These are phyloP conservation scores for Colletotrichum salicis DNA, from an alignment of 2,329 filamentous ascomycete species.

Conservation along the genomic window DNA sequence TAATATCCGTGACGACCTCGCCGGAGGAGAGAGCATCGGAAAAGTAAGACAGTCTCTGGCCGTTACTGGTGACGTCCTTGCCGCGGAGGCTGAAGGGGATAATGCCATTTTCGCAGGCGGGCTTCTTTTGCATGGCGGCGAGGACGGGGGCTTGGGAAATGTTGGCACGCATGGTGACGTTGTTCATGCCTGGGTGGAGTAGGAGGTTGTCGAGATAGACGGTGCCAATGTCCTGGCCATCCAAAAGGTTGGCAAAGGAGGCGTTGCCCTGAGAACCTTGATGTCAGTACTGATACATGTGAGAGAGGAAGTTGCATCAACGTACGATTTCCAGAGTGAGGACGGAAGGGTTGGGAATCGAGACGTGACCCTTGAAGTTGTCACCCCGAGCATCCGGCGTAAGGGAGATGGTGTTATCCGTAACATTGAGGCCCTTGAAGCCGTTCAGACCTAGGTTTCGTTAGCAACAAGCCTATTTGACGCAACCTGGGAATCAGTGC, in stretches of 20 bases:
- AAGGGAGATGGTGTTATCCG: slow-evolving; percentile 59
- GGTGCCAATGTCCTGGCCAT: slow-evolving; percentile 62
- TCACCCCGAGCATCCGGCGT: slow-evolving; percentile 53
- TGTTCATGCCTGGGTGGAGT: slow-evolving; percentile 69
- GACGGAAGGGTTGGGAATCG: slow-evolving; percentile 72
- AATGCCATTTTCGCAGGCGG: slow-evolving; percentile 64
- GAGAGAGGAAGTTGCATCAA: slow-evolving; percentile 27
- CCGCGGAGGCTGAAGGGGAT: slow-evolving; percentile 67
- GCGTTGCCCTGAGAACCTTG: slow-evolving; percentile 65
- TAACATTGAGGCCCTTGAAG: slow-evolving; percentile 65
- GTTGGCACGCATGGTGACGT: slow-evolving; percentile 62
- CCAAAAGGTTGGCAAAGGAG: slow-evolving; percentile 68
- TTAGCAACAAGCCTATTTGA: slow-evolving; percentile 23
- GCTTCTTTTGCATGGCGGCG: slow-evolving; percentile 49
- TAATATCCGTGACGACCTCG: slow-evolving; percentile 63
- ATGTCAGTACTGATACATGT: not conserved
- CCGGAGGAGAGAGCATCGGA: slow-evolving; percentile 62
- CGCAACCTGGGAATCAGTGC: not conserved
- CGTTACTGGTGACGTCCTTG: slow-evolving; percentile 61
- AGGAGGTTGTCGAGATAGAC: slow-evolving; percentile 67
- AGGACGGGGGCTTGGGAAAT: slow-evolving; percentile 63
- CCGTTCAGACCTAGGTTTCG: slow-evolving; percentile 56
- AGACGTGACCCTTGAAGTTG: slow-evolving; percentile 70
- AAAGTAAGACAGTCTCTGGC: slow-evolving; percentile 66
- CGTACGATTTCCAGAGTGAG: slow-evolving; percentile 73